A percentile compares a stretch with the other conserved stretches of the same genome.
phyloP scores from a whole-genome alignment of 164 flowering plant species.

The Saururus chinensis region DNA sequence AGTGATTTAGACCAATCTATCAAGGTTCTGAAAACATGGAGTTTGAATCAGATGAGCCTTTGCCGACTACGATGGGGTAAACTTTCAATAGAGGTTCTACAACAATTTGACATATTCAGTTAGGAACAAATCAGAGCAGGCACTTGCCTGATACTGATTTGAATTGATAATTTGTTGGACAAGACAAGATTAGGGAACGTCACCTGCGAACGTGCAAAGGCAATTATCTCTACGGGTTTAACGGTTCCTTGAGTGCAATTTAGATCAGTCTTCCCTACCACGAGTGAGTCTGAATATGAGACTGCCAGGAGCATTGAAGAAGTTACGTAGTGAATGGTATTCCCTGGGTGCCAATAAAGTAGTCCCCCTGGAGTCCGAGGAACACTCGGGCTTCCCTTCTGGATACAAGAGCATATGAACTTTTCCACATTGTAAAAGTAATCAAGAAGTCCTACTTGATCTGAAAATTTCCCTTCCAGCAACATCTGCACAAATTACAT shows the following conservation, averaged over 20 bases:
- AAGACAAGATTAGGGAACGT: not conserved
- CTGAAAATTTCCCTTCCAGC: slow-evolving; percentile 17
- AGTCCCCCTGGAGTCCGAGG: slow-evolving; percentile 31
- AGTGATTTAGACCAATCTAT: no score
- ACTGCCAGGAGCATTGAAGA: slow-evolving; percentile 25
- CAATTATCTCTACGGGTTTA: slow-evolving; percentile 17
- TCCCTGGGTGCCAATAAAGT: no score
- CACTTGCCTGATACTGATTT: no score
- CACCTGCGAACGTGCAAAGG: slow-evolving; percentile 37
- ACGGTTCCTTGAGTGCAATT: slow-evolving; percentile 25
- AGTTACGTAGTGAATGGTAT: slow-evolving; percentile 33
- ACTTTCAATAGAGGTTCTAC: no score
- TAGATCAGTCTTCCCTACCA: slow-evolving; percentile 4
- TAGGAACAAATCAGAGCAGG: no score
- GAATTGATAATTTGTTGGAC: no score
- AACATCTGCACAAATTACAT: slow-evolving; percentile 15
- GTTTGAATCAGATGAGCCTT: no score
- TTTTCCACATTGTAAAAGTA: slow-evolving; percentile 34
- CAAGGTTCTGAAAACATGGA: no score
- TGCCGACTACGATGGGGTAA: no score
- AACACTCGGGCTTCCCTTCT: slow-evolving; percentile 34
- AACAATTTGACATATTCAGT: no score
- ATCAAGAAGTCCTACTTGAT: slow-evolving; percentile 8
- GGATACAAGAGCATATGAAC: slow-evolving; percentile 37
- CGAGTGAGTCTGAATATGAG: slow-evolving; percentile 31